These are phyloP conservation scores for Pholiota microspora DNA, from an alignment of 768 basidiomycete genomes.

Conservation along the genomic window DNA sequence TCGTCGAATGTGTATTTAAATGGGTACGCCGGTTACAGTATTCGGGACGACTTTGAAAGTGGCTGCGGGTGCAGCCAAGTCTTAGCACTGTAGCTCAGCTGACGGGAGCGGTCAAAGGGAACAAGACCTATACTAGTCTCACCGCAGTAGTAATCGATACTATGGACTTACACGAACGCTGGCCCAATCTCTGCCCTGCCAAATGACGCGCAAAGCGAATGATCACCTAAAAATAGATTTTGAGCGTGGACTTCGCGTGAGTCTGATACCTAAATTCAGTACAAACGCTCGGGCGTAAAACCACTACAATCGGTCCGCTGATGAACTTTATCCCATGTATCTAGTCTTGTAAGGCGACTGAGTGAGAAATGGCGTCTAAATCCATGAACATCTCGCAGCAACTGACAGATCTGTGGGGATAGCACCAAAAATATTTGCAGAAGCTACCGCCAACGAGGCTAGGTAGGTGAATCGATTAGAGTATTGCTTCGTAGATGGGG, in stretches of 20 bases:
- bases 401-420: conserved; percentile 7
- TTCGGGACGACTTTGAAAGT: conserved; percentile 1
- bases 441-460: conserved; percentile 1
- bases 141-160: conserved; percentile 2
- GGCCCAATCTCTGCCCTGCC: conserved; percentile 3
- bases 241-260: conserved; percentile 7
- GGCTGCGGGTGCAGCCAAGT: background rate
- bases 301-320: conserved; percentile 2
- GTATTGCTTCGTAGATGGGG: background rate
- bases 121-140: background rate
- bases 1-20: background rate
- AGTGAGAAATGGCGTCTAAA: conserved; percentile 5
- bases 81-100: conserved; percentile 2
- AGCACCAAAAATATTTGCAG: conserved; percentile 1
- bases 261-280: conserved; percentile 4
- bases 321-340: background rate
- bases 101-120: background rate
- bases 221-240: background rate
- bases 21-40: conserved; percentile 6
- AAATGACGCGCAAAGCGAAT: background rate
- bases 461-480: background rate
- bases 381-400: conserved; percentile 5
- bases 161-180: conserved; percentile 4
- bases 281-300: background rate
- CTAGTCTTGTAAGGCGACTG: background rate